Conservation (phyloP, 1,284 basidiomycete genomes). For the Afroboletus lepidellus region DNA sequence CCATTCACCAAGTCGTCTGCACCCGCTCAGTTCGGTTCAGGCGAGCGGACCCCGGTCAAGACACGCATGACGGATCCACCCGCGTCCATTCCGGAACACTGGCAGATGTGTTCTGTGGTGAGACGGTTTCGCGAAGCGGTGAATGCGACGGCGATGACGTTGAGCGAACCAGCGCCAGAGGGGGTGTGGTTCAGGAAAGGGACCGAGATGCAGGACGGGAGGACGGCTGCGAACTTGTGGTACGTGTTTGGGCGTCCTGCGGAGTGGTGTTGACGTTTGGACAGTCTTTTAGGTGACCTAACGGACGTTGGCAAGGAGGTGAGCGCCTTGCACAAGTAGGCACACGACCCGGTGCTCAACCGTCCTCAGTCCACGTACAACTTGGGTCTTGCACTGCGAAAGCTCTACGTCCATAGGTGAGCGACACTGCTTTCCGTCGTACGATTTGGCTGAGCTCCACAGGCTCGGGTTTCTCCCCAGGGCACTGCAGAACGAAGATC, state of each 20-base stretch:
- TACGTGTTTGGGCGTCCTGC: conserved; percentile 33
- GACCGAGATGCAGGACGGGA: conserved; percentile 59
- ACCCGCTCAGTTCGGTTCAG: no score
- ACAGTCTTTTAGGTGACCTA: conserved; percentile 73
- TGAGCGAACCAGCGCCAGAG: conserved; percentile 19
- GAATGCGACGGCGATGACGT: conserved; percentile 20
- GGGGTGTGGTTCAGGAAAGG: conserved; percentile 41
- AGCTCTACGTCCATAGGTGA: conserved; percentile 70
- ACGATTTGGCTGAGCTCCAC: not conserved
- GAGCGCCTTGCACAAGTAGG: not conserved
- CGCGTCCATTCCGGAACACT: conserved; percentile 64
- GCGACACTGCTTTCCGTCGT: conserved; percentile 11
- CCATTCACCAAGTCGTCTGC: no score
- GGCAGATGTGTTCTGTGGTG: conserved; percentile 66
- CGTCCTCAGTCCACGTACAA: conserved; percentile 59
- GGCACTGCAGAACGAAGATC: conserved; percentile 41
- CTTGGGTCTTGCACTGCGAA: conserved; percentile 60
- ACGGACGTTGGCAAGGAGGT: conserved; percentile 76
- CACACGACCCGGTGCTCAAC: conserved; percentile 4
- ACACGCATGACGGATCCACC: conserved; percentile 60
- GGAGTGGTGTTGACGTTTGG: not conserved
- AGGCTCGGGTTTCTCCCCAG: conserved; percentile 69
- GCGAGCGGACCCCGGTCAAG: conserved; percentile 74
- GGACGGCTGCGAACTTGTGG: conserved; percentile 59
- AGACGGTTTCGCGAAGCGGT: conserved; percentile 54